phyloP scores from a whole-genome alignment of 169 alveolate genomes.

The Babesia bovis region DNA sequence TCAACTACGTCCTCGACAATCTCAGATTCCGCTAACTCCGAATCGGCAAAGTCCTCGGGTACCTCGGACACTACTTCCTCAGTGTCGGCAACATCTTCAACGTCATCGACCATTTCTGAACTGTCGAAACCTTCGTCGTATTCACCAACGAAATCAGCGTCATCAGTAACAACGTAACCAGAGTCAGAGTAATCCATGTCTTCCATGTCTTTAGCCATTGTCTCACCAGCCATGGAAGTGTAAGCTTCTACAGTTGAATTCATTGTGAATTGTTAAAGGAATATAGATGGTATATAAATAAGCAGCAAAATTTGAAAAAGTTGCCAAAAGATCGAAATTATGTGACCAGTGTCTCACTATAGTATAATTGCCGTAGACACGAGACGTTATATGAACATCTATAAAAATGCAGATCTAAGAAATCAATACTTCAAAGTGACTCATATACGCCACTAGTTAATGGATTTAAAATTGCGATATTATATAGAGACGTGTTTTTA shows the following conservation, averaged over 20 bases:
- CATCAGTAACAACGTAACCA: neutral
- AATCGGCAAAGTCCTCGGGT: neutral
- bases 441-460: neutral
- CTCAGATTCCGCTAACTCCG: neutral
- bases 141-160: neutral
- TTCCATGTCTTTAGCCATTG: neutral
- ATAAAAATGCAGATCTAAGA: neutral
- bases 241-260: neutral
- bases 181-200: neutral
- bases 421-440: neutral
- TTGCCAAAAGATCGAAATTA: neutral
- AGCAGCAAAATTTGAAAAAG: neutral
- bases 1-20: neutral
- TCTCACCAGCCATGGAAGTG: neutral
- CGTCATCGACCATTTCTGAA: neutral
- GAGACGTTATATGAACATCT: neutral
- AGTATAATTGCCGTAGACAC: neutral
- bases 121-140: neutral
- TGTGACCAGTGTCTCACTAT: neutral
- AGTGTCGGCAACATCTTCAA: neutral
- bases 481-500: neutral
- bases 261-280: neutral
- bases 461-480: neutral
- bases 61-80: slow-evolving; percentile 3
- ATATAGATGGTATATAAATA: neutral